Evolutionary conservation across 768 basidiomycete species (phyloP).

Genomic region (Lactifluus volemus): DNA sequence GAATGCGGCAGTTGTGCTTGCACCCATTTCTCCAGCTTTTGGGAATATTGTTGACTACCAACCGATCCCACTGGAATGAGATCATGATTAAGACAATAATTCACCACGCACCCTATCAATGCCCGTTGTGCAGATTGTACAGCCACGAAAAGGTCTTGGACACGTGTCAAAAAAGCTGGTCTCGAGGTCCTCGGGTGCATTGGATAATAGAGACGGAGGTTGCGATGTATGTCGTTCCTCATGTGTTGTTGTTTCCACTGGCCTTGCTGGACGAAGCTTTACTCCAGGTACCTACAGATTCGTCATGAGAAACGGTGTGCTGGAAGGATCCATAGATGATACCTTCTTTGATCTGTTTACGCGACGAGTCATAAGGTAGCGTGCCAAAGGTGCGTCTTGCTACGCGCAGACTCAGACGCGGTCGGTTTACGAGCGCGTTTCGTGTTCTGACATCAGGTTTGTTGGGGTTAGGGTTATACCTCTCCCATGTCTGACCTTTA

Average conservation of each 20-base stretch:
- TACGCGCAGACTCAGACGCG: neutral
- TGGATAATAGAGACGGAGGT: slow-evolving; percentile 31
- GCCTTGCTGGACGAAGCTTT: slow-evolving; percentile 60
- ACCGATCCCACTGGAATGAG: neutral
- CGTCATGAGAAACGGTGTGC: neutral
- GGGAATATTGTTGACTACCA: slow-evolving; percentile 60
- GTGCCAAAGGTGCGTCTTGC: neutral
- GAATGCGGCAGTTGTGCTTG: slow-evolving; percentile 55
- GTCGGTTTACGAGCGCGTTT: neutral
- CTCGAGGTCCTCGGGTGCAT: slow-evolving; percentile 22
- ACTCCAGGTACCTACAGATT: slow-evolving; percentile 65
- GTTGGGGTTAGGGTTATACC: slow-evolving; percentile 10
- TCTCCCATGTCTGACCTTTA: slow-evolving; percentile 57
- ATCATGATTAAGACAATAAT: neutral
- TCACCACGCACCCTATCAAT: slow-evolving; percentile 59
- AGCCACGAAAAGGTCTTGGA: slow-evolving; percentile 59
- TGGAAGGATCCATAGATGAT: neutral
- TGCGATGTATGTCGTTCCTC: slow-evolving; percentile 26
- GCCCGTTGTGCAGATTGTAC: slow-evolving; percentile 69
- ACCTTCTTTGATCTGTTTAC: slow-evolving; percentile 64
- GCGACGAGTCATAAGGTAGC: slow-evolving; percentile 29
- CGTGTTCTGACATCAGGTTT: neutral
- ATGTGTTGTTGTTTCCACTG: slow-evolving; percentile 17
- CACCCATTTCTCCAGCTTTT: slow-evolving; percentile 76
- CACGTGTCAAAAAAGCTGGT: slow-evolving; percentile 24